phyloP scores from a whole-genome alignment of 78 protist genomes.

The Dictyostelium brefeldianum region DNA sequence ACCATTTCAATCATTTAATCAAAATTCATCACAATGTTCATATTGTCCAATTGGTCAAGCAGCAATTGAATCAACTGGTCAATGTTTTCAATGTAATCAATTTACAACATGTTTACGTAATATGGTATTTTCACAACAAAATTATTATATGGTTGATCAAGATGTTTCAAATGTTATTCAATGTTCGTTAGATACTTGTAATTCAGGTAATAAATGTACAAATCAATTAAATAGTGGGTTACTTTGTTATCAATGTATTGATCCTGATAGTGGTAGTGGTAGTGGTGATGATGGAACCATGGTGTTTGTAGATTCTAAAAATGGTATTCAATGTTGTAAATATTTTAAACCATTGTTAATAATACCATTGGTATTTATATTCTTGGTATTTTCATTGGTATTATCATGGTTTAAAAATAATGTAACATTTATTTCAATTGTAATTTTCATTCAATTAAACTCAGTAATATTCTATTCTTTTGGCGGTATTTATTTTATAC shows the following conservation, averaged over 20 bases:
- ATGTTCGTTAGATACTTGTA: not conserved
- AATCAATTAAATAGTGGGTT: not conserved
- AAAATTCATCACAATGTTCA: not conserved
- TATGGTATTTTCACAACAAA: not conserved
- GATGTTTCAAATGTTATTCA: constrained; percentile 2
- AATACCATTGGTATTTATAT: not conserved
- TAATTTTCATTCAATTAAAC: not conserved
- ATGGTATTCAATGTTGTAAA: not conserved
- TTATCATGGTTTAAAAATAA: not conserved
- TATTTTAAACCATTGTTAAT: not conserved
- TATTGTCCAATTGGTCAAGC: not conserved
- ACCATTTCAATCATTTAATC: not conserved
- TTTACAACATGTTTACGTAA: not conserved
- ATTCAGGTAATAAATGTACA: not conserved
- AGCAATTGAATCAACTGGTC: not conserved
- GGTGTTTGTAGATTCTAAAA: not conserved
- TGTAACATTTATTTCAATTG: not conserved
- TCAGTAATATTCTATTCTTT: not conserved
- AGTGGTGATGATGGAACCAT: too few relatives aligned
- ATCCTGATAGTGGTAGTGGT: not conserved
- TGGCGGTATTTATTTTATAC: not conserved
- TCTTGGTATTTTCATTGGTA: not conserved
- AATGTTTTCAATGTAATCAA: not conserved
- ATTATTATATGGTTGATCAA: not conserved
- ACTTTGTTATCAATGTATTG: not conserved